A percentile compares a stretch with the other conserved stretches of the same genome.
phyloP scores from a whole-genome alignment of 1,139 yeast genomes.

The Magnusiomyces ingens region DNA sequence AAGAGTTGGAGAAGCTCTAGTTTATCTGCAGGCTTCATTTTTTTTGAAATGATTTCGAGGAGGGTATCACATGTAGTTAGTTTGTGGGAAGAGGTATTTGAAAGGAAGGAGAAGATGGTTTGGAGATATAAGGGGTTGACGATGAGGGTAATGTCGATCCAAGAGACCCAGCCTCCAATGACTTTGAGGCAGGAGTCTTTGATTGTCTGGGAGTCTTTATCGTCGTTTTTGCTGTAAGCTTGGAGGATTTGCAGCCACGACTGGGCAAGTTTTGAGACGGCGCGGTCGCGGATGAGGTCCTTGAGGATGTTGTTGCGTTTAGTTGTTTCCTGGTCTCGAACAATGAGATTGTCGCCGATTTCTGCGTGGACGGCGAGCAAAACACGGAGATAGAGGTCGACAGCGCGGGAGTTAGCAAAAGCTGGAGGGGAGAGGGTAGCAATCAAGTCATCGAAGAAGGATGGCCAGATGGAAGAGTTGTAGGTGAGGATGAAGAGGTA shows the following conservation, averaged over 20 bases:
- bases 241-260: slow-evolving; percentile 62
- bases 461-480: slow-evolving; percentile 48
- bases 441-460: slow-evolving; percentile 62
- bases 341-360: slow-evolving; percentile 84
- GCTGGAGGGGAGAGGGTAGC: slow-evolving; percentile 18
- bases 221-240: slow-evolving; percentile 26
- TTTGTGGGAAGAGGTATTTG: slow-evolving; percentile 31
- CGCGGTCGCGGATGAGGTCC: slow-evolving; percentile 72
- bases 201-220: slow-evolving; percentile 35
- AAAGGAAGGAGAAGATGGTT: slow-evolving; percentile 56
- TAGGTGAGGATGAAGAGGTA: slow-evolving; percentile 65
- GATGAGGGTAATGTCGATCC: slow-evolving; percentile 88
- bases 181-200: slow-evolving; percentile 55
- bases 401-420: slow-evolving; percentile 41
- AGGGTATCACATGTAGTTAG: slow-evolving; percentile 66
- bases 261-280: slow-evolving; percentile 58
- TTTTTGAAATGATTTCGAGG: slow-evolving; percentile 76
- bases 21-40: slow-evolving; percentile 87
- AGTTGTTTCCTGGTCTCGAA: slow-evolving; percentile 51
- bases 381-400: slow-evolving; percentile 73
- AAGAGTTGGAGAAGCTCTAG: slow-evolving; percentile 65
- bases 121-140: slow-evolving; percentile 60
- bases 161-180: slow-evolving; percentile 81
- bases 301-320: slow-evolving; percentile 67
- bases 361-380: slow-evolving; percentile 76